Evolutionary conservation across 257 asterid genomes (phyloP).

Genomic region (Capsicum baccatum): DNA sequence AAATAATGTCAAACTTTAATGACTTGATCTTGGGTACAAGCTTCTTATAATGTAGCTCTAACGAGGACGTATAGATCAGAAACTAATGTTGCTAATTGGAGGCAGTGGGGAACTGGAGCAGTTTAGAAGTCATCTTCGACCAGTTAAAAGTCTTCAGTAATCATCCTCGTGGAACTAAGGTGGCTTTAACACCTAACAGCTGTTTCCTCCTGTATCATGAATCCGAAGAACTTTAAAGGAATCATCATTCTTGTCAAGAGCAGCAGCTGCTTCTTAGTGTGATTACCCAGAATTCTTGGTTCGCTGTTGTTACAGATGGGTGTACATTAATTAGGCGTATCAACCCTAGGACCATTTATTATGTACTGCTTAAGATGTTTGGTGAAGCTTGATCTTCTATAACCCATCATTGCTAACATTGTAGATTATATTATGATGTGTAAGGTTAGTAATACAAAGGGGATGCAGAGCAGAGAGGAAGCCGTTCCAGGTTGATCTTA

Average conservation of each 20-base stretch:
- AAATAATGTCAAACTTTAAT: constrained; percentile 82
- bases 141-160: constrained; percentile 15
- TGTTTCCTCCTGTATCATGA: constrained; percentile 2
- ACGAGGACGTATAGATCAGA: not conserved
- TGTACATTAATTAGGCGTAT: not conserved
- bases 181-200: not conserved
- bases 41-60: constrained; percentile 56
- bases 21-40: constrained; percentile 80
- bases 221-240: not conserved
- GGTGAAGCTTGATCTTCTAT: constrained; percentile 17
- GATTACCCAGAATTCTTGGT: not conserved
- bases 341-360: not conserved
- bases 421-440: not conserved
- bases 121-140: not conserved
- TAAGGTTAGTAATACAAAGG: not conserved
- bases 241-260: constrained; percentile 21
- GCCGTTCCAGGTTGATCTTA: not conserved
- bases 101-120: not conserved
- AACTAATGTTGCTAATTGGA: constrained; percentile 15
- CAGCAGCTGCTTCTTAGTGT: not conserved
- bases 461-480: not conserved
- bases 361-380: not conserved
- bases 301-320: constrained; percentile 13
- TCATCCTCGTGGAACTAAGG: not conserved
- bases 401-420: not conserved